phyloP scores from a whole-genome alignment of 192 early-diverging fungal genomes.

The Kappamyces sp. region DNA sequence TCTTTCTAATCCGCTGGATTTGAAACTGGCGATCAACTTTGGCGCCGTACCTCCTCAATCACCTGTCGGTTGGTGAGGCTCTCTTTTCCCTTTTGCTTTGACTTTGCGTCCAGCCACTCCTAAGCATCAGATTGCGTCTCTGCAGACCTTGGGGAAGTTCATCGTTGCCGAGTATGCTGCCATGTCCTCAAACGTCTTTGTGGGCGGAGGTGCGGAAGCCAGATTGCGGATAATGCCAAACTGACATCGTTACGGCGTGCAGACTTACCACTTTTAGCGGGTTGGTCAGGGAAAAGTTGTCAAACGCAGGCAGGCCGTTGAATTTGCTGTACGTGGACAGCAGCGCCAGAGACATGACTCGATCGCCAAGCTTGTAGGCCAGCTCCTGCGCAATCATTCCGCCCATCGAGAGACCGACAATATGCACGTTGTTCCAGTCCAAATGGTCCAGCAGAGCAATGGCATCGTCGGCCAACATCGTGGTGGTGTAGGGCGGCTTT shows the following conservation, averaged over 20 bases:
- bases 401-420: conserved; percentile 26
- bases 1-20: conserved; percentile 2
- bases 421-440: conserved; percentile 46
- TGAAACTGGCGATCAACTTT: conserved; percentile 2
- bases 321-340: conserved; percentile 14
- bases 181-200: not conserved
- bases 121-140: conserved; percentile 1
- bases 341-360: conserved; percentile 9
- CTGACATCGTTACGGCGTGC: conserved; percentile 1
- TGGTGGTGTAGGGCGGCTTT: conserved; percentile 14
- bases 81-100: not conserved
- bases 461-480: conserved; percentile 59
- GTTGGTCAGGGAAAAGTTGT: conserved; percentile 4
- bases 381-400: conserved; percentile 29
- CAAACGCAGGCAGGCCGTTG: not conserved
- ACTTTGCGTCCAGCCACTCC: conserved; percentile 4
- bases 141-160: conserved; percentile 10
- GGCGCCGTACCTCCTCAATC: no score
- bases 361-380: conserved; percentile 14
- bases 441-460: conserved; percentile 60
- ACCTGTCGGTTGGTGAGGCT: no score
- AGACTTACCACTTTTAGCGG: conserved; percentile 16
- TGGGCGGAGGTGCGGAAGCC: conserved; percentile 1
- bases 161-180: conserved; percentile 16
- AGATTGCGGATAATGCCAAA: conserved; percentile 11